These are phyloP conservation scores for Phaeoacremonium minimum DNA, from an alignment of 2,329 filamentous ascomycete species.

Conservation along the genomic window DNA sequence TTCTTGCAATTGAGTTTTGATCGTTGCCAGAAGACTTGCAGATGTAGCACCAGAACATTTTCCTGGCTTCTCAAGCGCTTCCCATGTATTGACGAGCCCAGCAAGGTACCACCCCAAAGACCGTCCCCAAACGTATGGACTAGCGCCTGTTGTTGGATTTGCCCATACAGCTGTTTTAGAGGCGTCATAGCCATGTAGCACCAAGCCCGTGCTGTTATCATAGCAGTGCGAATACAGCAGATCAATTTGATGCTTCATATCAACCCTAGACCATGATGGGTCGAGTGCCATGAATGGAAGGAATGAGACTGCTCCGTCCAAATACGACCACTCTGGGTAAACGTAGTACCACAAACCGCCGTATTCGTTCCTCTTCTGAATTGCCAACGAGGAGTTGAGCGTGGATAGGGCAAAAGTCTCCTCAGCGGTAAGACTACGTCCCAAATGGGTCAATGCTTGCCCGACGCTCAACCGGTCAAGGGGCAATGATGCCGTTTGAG, in stretches of 20 bases:
- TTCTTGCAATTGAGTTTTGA: slow-evolving; percentile 24
- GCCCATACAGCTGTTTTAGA: slow-evolving; percentile 46
- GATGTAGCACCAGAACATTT: slow-evolving; percentile 14
- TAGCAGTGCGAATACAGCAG: slow-evolving; percentile 37
- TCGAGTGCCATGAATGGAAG: slow-evolving; percentile 40
- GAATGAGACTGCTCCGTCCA: slow-evolving; percentile 12
- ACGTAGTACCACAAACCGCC: slow-evolving; percentile 11
- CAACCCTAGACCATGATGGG: slow-evolving; percentile 36
- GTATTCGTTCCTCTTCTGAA: slow-evolving; percentile 8
- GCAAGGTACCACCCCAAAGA: slow-evolving; percentile 51
- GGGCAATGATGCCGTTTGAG: slow-evolving; percentile 2
- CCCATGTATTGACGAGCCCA: slow-evolving; percentile 44
- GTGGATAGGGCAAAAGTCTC: slow-evolving; percentile 4
- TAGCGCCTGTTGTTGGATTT: slow-evolving; percentile 40
- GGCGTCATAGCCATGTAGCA: slow-evolving; percentile 52
- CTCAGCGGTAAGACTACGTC: neutral
- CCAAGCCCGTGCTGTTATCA: slow-evolving; percentile 32
- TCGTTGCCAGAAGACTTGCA: slow-evolving; percentile 1
- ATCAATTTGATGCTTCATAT: slow-evolving; percentile 39
- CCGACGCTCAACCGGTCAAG: slow-evolving; percentile 9
- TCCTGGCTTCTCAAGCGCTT: slow-evolving; percentile 34
- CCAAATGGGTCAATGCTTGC: slow-evolving; percentile 2
- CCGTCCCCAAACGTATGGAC: slow-evolving; percentile 49
- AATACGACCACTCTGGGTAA: slow-evolving; percentile 12
- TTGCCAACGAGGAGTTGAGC: slow-evolving; percentile 6